Evolutionary conservation across 192 early-diverging fungal genomes (phyloP), one percentile per base, ranked within the genome.

Genomic region (Coemansia sp.): DNA sequence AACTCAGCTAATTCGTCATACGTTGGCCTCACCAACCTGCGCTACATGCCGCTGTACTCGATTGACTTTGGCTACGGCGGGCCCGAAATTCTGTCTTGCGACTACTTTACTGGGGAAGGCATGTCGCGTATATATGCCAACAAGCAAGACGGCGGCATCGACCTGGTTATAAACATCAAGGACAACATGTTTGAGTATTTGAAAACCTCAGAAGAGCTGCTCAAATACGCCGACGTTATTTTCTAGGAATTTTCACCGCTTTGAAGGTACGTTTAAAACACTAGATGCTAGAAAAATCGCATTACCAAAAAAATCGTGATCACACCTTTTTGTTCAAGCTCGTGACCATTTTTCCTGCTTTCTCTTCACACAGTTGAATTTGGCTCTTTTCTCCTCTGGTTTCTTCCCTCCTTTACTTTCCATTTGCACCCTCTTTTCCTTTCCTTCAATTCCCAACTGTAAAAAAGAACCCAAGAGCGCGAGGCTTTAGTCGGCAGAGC

Each of bases 21-120:
- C 40, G 20, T 76, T 8, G 66, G 73, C 7, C 41, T 69, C 23
- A 52, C 45, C 19, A 58, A 58, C 34, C 20, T 76, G 30, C 57
- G 73, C 20, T 65, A 69, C 21, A 56, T 76, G 62, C 58, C 61
- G 9, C 43, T 69, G 26, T 22, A 58, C 17, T 28, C 50, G 9
- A 50, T 76, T 26, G 73, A 76, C 26, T 76, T 76, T 69, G 73
- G 73, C 29, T 61, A 45, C 28, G 73, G 73, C 2, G 17, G 29
- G 11, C 73, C 73, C 0, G 52, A 36, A 3, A 53, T 76, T 27
- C 17, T 62, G 46, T 47, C 62, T 2, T 64, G 67, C 26, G 54
- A 53, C 47, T 69, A 69, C 40, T 69, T 23, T 23, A 49, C 29
- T 35, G 45, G 56, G 20, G 73, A 76, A 3, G 73, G 73, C 3